phyloP scores from a whole-genome alignment of 2,329 filamentous ascomycete species.

The Aspergillus brunneoviolaceus region DNA sequence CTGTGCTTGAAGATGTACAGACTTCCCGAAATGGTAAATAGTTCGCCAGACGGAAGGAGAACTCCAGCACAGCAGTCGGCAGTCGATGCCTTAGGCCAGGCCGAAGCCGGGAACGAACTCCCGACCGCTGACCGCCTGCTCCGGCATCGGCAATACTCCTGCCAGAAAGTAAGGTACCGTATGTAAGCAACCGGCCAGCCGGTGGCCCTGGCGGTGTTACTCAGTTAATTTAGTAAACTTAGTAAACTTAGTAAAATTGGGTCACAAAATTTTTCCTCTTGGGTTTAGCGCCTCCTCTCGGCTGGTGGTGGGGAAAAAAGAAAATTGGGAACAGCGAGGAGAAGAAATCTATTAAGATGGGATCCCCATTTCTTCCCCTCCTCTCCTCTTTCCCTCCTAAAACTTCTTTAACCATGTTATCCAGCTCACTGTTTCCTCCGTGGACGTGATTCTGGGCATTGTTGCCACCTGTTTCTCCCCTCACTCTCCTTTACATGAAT shows the following conservation, averaged over 20 bases:
- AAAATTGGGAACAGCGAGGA: conserved; percentile 3
- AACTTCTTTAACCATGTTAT: conserved; percentile 27
- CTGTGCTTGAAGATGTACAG: background rate
- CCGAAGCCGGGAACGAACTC: background rate
- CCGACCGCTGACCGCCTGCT: background rate
- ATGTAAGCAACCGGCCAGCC: background rate
- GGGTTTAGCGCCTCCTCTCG: conserved; percentile 18
- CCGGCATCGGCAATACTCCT: conserved; percentile 5
- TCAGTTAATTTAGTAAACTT: too few species aligned
- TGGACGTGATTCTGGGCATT: conserved; percentile 20
- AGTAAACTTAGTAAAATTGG: background rate
- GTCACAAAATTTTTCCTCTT: conserved; percentile 11
- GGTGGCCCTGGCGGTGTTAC: conserved; percentile 5
- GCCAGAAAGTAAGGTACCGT: too few species aligned
- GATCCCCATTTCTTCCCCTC: conserved; percentile 9
- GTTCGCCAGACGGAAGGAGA: background rate
- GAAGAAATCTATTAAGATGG: conserved; percentile 9
- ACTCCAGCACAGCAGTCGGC: background rate
- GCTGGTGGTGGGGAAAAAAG: conserved; percentile 17
- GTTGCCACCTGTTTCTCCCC: conserved; percentile 10
- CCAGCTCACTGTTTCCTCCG: conserved; percentile 22
- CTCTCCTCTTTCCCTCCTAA: conserved; percentile 19
- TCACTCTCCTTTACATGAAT: conserved; percentile 9
- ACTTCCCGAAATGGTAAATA: background rate
- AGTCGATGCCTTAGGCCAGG: background rate